Evolutionary conservation across 768 basidiomycete species (phyloP).

Genomic region (Hygrocybe coccinea): DNA sequence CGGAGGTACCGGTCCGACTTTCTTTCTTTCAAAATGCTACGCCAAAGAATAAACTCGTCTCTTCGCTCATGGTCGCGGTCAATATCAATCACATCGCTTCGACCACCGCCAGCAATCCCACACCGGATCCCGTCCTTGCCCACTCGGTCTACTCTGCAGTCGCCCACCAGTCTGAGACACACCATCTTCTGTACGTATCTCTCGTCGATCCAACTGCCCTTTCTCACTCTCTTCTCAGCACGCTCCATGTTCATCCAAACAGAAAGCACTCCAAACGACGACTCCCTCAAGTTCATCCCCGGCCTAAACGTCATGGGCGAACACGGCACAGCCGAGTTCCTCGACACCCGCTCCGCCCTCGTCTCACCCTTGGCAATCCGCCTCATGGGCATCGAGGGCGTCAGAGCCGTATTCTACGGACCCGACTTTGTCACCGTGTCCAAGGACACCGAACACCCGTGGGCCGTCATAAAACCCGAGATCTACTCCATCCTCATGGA

Average conservation of each 20-base stretch:
- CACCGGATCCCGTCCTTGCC: not conserved
- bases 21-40: not conserved
- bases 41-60: not conserved
- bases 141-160: not conserved
- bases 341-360: conserved; percentile 81
- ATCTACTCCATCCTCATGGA: conserved; percentile 97
- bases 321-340: conserved; percentile 88
- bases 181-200: not conserved
- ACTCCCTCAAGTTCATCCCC: conserved; percentile 97
- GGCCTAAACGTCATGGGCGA: conserved; percentile 78
- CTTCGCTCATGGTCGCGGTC: not conserved
- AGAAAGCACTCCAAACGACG: conserved; percentile 93
- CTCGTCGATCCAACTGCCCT: too few species aligned
- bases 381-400: conserved; percentile 91
- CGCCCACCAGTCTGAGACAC: not conserved
- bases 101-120: not conserved
- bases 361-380: conserved; percentile 92
- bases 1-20: too few species aligned
- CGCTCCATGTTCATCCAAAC: conserved; percentile 99
- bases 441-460: conserved; percentile 78
- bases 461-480: conserved; percentile 94
- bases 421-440: conserved; percentile 98
- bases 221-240: conserved; percentile 39
- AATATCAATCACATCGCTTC: not conserved
- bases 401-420: conserved; percentile 86